Conservation (phyloP, 306 rosid genomes). For the Glycine tomentella region DNA sequence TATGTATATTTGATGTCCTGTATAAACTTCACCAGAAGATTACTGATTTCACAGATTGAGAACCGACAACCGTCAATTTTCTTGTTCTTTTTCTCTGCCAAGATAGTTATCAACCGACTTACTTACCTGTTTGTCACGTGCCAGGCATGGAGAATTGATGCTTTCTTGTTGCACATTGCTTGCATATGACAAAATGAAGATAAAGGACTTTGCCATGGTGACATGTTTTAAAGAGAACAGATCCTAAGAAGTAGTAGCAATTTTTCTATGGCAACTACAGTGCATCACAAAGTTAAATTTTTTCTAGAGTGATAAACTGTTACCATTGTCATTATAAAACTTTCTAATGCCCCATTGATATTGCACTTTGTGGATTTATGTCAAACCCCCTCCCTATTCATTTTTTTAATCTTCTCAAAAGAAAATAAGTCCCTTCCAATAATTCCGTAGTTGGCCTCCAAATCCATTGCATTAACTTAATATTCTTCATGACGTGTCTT, state of each 20-base stretch:
- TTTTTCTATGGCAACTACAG: not conserved
- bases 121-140: conserved; percentile 29
- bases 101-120: too few relatives aligned
- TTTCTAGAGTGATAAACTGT: not conserved
- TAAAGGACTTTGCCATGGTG: conserved; percentile 28
- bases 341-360: conserved; percentile 10
- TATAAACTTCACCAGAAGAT: not conserved
- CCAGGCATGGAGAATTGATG: conserved; percentile 41
- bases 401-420: conserved; percentile 12
- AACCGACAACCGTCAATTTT: conserved; percentile 36
- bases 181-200: conserved; percentile 35
- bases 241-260: not conserved
- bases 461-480: conserved; percentile 36
- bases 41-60: conserved; percentile 37
- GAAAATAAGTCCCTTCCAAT: conserved; percentile 1
- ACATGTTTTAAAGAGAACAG: conserved; percentile 21
- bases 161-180: conserved; percentile 35
- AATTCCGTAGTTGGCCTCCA: not conserved
- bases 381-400: not conserved
- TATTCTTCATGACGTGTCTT: conserved; percentile 47
- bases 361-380: conserved; percentile 25
- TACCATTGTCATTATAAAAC: conserved; percentile 18
- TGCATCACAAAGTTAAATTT: not conserved
- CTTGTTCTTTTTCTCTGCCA: conserved; percentile 14
- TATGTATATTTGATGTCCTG: not conserved